Percentiles rank a stretch among this genome's conserved stretches.
Conservation (phyloP, 495 filamentous ascomycete genomes). For the Staphylotrichum tortipilum region DNA sequence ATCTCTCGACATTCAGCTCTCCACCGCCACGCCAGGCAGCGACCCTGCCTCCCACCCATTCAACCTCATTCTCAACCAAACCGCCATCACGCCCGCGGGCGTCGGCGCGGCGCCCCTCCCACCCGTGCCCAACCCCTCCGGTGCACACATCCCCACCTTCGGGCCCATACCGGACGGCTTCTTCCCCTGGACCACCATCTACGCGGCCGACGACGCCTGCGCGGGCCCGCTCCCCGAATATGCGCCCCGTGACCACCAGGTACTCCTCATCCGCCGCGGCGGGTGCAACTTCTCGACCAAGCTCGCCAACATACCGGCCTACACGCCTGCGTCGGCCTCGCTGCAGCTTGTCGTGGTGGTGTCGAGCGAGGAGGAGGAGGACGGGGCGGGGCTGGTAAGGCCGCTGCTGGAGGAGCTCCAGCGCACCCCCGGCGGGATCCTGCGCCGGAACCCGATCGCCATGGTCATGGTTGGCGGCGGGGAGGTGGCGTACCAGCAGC, state of each 20-base stretch:
- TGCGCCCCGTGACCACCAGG: constrained; percentile 57
- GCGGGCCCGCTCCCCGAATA: constrained; percentile 49
- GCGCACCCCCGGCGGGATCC: constrained; percentile 59
- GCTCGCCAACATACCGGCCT: constrained; percentile 71
- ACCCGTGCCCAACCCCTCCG: constrained; percentile 48
- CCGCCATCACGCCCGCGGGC: constrained; percentile 66
- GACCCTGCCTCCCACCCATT: constrained; percentile 7
- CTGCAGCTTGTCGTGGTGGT: constrained; percentile 80
- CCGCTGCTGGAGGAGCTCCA: constrained; percentile 74
- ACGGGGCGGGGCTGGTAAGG: constrained; percentile 31
- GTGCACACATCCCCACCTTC: constrained; percentile 34
- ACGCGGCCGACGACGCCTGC: constrained; percentile 66
- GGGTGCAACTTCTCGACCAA: constrained; percentile 80
- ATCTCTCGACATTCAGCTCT: constrained; percentile 20
- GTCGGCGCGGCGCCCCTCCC: constrained; percentile 68
- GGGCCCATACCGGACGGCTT: constrained; percentile 19
- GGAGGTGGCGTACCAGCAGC: constrained; percentile 53
- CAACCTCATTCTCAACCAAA: constrained; percentile 31
- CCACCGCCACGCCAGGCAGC: constrained; percentile 2
- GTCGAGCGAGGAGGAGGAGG: constrained; percentile 50
- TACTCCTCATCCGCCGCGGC: constrained; percentile 77
- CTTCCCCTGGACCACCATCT: constrained; percentile 61
- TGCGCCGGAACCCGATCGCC: constrained; percentile 62
- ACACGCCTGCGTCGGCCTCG: constrained; percentile 46
- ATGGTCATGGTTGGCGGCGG: constrained; percentile 83